Conservation (phyloP, 768 basidiomycete genomes). For the Leccinum boreale region DNA sequence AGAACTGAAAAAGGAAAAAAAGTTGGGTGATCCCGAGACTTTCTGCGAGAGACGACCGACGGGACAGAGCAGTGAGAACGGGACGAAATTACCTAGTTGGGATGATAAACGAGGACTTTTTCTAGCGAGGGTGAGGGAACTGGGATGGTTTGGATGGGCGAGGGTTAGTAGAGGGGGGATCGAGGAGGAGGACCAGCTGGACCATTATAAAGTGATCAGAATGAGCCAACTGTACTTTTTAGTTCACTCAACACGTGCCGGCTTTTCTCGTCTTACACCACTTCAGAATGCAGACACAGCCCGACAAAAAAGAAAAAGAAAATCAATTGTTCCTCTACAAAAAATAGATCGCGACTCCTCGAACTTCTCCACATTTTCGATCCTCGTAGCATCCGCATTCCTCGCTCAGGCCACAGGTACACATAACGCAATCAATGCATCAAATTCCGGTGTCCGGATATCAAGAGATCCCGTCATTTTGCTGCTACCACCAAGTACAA, state of each 20-base stretch:
- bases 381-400: neutral
- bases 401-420: neutral
- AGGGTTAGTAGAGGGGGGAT: neutral
- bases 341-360: neutral
- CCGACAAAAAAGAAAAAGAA: no score
- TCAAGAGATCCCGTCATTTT: neutral
- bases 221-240: conserved; percentile 27
- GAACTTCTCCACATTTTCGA: neutral
- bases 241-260: conserved; percentile 23
- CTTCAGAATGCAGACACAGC: neutral
- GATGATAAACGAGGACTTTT: neutral
- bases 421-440: neutral
- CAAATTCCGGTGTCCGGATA: neutral
- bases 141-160: neutral
- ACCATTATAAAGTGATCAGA: conserved; percentile 30
- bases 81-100: neutral
- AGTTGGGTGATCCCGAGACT: neutral
- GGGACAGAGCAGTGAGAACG: neutral
- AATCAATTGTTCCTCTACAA: neutral
- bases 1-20: neutral
- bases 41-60: neutral
- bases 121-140: neutral
- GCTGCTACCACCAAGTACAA: neutral
- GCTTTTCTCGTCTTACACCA: neutral
- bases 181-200: conserved; percentile 2